phyloP scores from a whole-genome alignment of 2,329 filamentous ascomycete species.

The Ilyonectria robusta region DNA sequence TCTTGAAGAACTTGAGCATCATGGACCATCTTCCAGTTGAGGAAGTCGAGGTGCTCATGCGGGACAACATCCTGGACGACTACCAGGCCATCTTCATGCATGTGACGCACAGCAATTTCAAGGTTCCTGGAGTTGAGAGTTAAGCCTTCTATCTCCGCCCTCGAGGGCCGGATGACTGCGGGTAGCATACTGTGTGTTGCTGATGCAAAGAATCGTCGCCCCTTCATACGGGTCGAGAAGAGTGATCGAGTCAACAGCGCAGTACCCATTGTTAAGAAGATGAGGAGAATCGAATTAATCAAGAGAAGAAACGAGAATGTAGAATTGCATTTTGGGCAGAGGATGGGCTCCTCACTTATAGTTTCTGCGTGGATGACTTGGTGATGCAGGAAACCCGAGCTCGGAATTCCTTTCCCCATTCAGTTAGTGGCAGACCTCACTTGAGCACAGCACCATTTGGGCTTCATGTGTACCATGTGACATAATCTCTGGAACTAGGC shows the following conservation, averaged over 20 bases:
- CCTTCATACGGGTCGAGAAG: slow-evolving; percentile 12
- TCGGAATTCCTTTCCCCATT: slow-evolving; percentile 43
- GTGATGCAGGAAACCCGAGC: slow-evolving; percentile 42
- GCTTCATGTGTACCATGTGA: background rate
- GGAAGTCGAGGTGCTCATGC: slow-evolving; percentile 64
- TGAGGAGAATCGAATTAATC: too few species aligned
- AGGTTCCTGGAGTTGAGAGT: slow-evolving; percentile 64
- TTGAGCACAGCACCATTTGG: background rate
- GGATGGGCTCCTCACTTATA: slow-evolving; percentile 37
- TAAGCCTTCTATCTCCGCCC: slow-evolving; percentile 55
- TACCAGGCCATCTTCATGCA: slow-evolving; percentile 69
- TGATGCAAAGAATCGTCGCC: slow-evolving; percentile 32
- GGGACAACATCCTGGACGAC: slow-evolving; percentile 68
- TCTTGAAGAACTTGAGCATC: slow-evolving; percentile 68
- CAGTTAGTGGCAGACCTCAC: background rate
- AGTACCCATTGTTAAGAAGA: background rate
- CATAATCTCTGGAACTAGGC: background rate
- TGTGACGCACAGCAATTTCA: slow-evolving; percentile 66
- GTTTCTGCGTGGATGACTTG: background rate
- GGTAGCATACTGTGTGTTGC: slow-evolving; percentile 11
- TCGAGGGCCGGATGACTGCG: slow-evolving; percentile 54
- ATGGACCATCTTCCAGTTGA: slow-evolving; percentile 72
- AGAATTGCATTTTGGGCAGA: background rate
- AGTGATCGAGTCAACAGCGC: slow-evolving; percentile 34
- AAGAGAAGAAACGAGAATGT: background rate